A percentile compares a stretch with the other conserved stretches of the same genome.
Conservation (phyloP, 345 rosid species). For the Hibiscus mutabilis region DNA sequence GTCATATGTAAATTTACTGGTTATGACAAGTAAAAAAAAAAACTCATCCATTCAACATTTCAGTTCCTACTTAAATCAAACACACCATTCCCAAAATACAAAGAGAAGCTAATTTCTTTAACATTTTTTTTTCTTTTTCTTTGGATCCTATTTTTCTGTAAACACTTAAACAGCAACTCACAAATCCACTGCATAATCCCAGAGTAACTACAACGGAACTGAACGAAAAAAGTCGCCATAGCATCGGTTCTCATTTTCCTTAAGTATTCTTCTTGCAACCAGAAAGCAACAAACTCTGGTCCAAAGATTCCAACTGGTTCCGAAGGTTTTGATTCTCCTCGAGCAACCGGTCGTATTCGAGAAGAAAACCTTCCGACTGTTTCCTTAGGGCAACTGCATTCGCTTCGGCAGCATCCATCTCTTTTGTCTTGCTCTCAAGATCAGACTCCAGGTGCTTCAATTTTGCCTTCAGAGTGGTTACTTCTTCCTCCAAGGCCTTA, state of each 20-base stretch:
- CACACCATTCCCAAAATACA: constrained; percentile 1
- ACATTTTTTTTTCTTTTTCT: neutral
- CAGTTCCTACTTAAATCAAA: constrained; percentile 5
- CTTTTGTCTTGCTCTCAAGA: constrained; percentile 45
- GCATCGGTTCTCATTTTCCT: constrained; percentile 15
- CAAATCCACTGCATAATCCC: constrained; percentile 13
- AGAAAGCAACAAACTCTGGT: constrained; percentile 44
- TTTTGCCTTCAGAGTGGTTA: constrained; percentile 28
- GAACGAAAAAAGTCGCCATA: neutral
- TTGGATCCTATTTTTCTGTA: neutral
- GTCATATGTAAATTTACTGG: no score
- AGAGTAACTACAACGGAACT: neutral
- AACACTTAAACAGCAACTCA: constrained; percentile 8
- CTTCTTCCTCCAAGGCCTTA: constrained; percentile 55
- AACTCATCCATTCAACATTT: constrained; percentile 13
- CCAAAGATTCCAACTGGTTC: constrained; percentile 59
- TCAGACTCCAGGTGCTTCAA: constrained; percentile 43
- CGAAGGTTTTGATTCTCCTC: constrained; percentile 74
- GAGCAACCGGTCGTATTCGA: constrained; percentile 78
- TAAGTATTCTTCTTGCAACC: constrained; percentile 69
- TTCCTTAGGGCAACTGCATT: constrained; percentile 71
- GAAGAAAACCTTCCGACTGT: constrained; percentile 93
- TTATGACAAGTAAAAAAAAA: neutral
- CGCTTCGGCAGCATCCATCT: constrained; percentile 51
- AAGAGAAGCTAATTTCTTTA: neutral